Conservation (phyloP, 768 basidiomycete genomes). For the Leccinum rimulosum region DNA sequence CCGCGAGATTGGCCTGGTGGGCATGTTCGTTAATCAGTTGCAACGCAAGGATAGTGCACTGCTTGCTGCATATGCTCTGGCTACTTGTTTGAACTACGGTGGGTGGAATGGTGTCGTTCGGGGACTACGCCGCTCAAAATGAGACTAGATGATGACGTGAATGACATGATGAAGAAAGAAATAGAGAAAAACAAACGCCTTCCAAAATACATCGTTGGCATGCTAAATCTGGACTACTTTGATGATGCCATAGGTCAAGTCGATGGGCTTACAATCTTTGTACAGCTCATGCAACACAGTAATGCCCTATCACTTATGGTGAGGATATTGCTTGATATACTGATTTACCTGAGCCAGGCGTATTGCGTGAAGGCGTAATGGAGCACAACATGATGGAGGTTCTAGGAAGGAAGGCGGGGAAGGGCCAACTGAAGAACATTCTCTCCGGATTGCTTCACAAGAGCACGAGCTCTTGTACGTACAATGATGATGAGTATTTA, state of each 20-base stretch:
- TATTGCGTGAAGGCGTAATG: conserved; percentile 14
- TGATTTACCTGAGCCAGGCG: conserved; percentile 6
- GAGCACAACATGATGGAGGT: conserved; percentile 17
- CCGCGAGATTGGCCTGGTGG: conserved; percentile 2
- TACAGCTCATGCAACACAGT: conserved; percentile 21
- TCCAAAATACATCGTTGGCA: conserved; percentile 13
- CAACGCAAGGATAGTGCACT: conserved; percentile 14
- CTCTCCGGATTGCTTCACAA: conserved; percentile 24
- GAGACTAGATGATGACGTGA: conserved; percentile 13
- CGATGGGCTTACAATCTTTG: conserved; percentile 26
- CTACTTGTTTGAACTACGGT: conserved; percentile 16
- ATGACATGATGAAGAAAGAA: background rate
- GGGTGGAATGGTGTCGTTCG: background rate
- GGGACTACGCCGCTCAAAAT: background rate
- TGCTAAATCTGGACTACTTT: conserved; percentile 23
- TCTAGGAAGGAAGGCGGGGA: conserved; percentile 14
- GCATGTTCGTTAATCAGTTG: conserved; percentile 18
- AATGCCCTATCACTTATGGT: background rate
- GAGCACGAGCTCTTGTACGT: conserved; percentile 20
- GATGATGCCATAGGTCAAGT: conserved; percentile 24
- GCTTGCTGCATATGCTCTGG: conserved; percentile 23
- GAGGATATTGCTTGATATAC: background rate
- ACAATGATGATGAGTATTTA: background rate
- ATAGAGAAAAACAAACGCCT: conserved; percentile 5
- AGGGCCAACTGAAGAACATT: conserved; percentile 13